A percentile compares a stretch with the other conserved stretches of the same genome.
Evolutionary conservation across 176 grass and related monocot species (phyloP).

Genomic region (Oryza meridionalis): DNA sequence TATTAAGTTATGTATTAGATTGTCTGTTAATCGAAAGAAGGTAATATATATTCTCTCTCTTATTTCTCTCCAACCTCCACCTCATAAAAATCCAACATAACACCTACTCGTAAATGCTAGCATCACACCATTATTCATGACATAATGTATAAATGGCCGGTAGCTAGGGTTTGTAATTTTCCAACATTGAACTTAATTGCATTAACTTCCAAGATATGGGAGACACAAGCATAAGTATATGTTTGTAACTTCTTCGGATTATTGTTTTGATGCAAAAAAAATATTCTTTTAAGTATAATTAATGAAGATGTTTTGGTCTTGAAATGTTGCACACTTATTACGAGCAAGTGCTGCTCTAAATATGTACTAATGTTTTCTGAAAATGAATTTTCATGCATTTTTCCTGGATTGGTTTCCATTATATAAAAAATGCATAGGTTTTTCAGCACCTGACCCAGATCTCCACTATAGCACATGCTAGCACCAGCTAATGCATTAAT

Average conservation of each 20-base stretch:
- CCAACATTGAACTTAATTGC: not conserved
- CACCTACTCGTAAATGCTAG: too few relatives aligned
- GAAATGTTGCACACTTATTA: not conserved
- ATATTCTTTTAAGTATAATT: not conserved
- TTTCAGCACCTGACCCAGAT: not conserved
- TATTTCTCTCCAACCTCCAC: too few relatives aligned
- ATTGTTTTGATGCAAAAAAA: not conserved
- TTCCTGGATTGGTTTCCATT: not conserved
- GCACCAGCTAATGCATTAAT: not conserved
- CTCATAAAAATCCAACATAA: too few relatives aligned
- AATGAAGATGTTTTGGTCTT: not conserved
- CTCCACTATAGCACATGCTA: not conserved
- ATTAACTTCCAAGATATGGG: too few relatives aligned
- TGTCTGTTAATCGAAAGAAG: too few relatives aligned
- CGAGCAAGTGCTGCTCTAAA: not conserved
- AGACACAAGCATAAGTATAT: too few relatives aligned
- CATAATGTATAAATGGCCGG: too few relatives aligned
- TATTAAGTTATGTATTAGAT: too few relatives aligned
- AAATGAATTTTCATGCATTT: not conserved
- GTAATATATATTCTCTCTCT: too few relatives aligned
- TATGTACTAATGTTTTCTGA: not conserved
- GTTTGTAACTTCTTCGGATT: not conserved
- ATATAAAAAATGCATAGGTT: not conserved
- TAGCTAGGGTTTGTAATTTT: not conserved
- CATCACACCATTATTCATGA: too few relatives aligned